Conservation (phyloP, 768 basidiomycete genomes). For the Phaeolepiota aurea region DNA sequence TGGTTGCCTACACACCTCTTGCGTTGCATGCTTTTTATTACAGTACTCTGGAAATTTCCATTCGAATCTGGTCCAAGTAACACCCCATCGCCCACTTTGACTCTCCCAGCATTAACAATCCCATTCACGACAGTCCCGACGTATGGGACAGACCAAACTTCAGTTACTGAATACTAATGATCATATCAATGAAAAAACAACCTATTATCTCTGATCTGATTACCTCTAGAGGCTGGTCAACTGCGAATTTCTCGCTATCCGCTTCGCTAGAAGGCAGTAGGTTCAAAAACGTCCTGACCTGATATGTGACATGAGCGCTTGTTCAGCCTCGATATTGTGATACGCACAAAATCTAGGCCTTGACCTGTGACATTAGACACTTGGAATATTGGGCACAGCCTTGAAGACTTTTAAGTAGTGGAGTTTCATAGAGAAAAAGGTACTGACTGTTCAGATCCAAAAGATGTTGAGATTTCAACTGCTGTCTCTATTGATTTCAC, state of each 20-base stretch:
- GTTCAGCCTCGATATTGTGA: not conserved
- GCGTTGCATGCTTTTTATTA: slow-evolving; percentile 88
- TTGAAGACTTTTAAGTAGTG: no score
- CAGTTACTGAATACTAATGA: slow-evolving; percentile 70
- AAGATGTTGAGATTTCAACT: slow-evolving; percentile 67
- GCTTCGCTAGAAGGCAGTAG: slow-evolving; percentile 81
- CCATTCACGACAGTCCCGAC: slow-evolving; percentile 83
- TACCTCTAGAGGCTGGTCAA: slow-evolving; percentile 77
- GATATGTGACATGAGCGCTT: slow-evolving; percentile 3
- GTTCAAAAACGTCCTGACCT: slow-evolving; percentile 89
- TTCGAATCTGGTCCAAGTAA: slow-evolving; percentile 89
- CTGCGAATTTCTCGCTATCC: slow-evolving; percentile 72
- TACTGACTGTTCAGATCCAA: slow-evolving; percentile 49
- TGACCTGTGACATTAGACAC: slow-evolving; percentile 94
- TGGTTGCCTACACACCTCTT: slow-evolving; percentile 78
- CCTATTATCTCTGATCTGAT: no score
- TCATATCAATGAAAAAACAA: not conserved
- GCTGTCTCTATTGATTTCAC: slow-evolving; percentile 78
- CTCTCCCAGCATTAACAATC: slow-evolving; percentile 66
- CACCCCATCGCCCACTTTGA: slow-evolving; percentile 76
- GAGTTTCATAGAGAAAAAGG: no score
- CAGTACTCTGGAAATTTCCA: slow-evolving; percentile 74
- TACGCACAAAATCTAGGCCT: slow-evolving; percentile 66
- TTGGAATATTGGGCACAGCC: slow-evolving; percentile 86
- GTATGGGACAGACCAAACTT: slow-evolving; percentile 84